These are phyloP conservation scores for Annulohypoxylon stygium DNA, from an alignment of 495 filamentous ascomycete species.

Conservation along the genomic window DNA sequence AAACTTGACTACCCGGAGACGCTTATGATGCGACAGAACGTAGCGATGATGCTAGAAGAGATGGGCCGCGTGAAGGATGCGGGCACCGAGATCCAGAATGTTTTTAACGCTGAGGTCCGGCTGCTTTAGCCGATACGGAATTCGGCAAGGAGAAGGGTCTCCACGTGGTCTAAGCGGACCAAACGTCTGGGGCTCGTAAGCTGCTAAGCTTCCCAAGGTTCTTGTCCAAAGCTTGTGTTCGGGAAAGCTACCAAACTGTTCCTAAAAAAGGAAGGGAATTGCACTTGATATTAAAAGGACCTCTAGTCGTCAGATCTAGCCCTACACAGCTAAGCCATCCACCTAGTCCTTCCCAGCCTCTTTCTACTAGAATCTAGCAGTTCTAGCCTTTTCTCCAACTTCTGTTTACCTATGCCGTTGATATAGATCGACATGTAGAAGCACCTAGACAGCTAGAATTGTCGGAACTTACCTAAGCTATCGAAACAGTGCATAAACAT, in stretches of 20 bases:
- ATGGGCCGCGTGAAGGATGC: no score
- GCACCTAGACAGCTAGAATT: constrained; percentile 3
- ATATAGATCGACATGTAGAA: not conserved
- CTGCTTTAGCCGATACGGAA: constrained; percentile 7
- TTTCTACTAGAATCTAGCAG: not conserved
- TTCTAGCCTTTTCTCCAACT: not conserved
- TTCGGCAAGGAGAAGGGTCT: constrained; percentile 4
- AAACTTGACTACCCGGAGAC: no score
- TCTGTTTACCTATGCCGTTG: not conserved
- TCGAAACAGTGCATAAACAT: not conserved
- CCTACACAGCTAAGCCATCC: not conserved
- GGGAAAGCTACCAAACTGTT: not conserved
- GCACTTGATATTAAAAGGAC: not conserved
- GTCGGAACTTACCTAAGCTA: constrained; percentile 15
- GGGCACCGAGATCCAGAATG: no score
- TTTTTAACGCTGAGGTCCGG: no score
- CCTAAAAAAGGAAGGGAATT: constrained; percentile 7
- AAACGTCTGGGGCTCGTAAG: constrained; percentile 3
- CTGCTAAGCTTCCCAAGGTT: not conserved
- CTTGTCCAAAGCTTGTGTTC: constrained; percentile 3
- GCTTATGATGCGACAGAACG: no score
- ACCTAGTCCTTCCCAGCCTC: not conserved
- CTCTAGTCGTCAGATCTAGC: not conserved
- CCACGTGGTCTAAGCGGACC: constrained; percentile 4
- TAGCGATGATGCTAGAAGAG: no score